phyloP scores from a whole-genome alignment of 73 alveolate genomes.

The Paramecium sonneborni region DNA sequence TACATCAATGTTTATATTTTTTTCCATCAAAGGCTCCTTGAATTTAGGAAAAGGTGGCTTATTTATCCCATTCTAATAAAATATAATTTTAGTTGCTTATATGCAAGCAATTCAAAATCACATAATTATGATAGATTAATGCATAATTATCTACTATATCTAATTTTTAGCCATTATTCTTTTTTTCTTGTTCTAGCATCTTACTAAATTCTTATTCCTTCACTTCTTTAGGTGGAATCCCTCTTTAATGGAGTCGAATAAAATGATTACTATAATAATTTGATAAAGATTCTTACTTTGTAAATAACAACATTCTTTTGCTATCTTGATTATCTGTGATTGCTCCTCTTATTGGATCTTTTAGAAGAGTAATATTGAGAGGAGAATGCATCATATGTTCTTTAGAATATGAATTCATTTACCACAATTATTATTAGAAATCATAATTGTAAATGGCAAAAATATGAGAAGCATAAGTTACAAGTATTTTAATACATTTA shows the following conservation, averaged over 20 bases:
- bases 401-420: background rate
- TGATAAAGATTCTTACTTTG: background rate
- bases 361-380: background rate
- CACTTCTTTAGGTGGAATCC: background rate
- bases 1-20: background rate
- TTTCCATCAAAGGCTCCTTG: background rate
- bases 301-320: background rate
- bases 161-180: background rate
- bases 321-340: background rate
- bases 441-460: background rate
- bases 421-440: background rate
- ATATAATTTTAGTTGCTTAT: background rate
- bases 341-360: constrained; percentile 40
- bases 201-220: background rate
- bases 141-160: background rate
- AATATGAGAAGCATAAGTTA: background rate
- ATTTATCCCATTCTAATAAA: background rate
- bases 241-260: background rate
- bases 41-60: background rate
- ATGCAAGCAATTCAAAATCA: background rate
- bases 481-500: background rate
- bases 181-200: background rate
- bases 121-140: background rate
- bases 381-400: constrained; percentile 31
- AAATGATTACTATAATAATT: background rate